Evolutionary conservation across 257 asterid species (phyloP).

Genomic region (Eustoma russellianum): DNA sequence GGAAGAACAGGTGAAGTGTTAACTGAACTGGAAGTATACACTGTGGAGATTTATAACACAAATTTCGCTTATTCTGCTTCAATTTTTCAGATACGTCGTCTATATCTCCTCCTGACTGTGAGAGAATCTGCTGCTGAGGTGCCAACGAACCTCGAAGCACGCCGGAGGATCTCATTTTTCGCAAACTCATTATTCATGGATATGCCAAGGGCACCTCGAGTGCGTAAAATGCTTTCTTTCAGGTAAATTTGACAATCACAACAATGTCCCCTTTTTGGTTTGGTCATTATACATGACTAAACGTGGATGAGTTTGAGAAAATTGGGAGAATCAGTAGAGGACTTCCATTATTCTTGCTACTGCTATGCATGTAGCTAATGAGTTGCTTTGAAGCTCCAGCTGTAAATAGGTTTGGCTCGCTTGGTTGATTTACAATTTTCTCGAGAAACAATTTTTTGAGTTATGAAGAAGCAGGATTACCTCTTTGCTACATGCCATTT

Average conservation of each 20-base stretch:
- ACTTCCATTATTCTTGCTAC: neutral
- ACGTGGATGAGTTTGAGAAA: neutral
- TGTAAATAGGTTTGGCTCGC: no score
- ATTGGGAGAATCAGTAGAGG: no score
- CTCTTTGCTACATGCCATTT: no score
- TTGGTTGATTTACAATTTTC: no score
- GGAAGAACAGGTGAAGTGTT: conserved; percentile 76
- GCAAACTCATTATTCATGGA: conserved; percentile 93
- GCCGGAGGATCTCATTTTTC: conserved; percentile 84
- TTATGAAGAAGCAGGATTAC: no score
- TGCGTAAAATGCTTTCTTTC: conserved; percentile 96
- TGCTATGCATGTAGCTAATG: neutral
- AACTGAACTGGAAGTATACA: neutral
- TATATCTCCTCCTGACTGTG: conserved; percentile 86
- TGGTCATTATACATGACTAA: neutral
- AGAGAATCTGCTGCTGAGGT: conserved; percentile 90
- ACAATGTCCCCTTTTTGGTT: no score
- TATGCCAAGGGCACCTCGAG: conserved; percentile 98
- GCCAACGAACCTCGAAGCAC: conserved; percentile 95
- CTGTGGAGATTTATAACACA: no score
- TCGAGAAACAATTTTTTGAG: no score
- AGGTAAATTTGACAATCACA: conserved; percentile 39
- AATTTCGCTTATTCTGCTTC: conserved; percentile 3
- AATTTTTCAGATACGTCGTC: conserved; percentile 72
- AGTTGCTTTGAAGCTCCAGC: no score